Evolutionary conservation across 345 rosid genomes (phyloP), one percentile per base, ranked within the genome.

Genomic region (Luvunga scandens): DNA sequence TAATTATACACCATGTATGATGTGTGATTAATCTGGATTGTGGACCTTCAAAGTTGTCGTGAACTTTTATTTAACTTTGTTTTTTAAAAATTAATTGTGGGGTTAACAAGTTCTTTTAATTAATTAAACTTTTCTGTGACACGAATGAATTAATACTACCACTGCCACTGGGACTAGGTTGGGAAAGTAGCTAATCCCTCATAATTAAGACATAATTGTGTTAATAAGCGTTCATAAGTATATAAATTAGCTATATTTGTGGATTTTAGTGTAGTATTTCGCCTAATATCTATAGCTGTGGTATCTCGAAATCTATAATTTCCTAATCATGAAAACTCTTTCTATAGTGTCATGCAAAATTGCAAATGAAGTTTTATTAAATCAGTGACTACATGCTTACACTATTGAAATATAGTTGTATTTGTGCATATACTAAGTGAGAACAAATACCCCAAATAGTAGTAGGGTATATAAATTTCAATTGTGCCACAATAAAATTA

Each of bases 21-120:
- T 28, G 30, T 42, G 80, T 79, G 81, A 81, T 81, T 72, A 67
- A 82, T 83, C 75, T 57, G n/a, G 61, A 83, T 65, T 68, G 24
- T 81, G 75, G 68, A 70, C 82, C 84, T 83, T 82, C 73, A 69
- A 85, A 78, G 80, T 71, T 74, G 80, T 36, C 72, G 36, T 77
- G 56, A 71, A 55, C 80, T 81, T 82, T 80, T 71, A 33, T 71
- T 55, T 79, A 63, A 30, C 75, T 7, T 36, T 66, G 21, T 79
- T 19, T 28, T 39, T 50, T 64, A 28, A 39, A 28, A 73, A 13
- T 48, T 53, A 21, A 4, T 56, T 60, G 73, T 69, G 78, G 79
- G 70, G 68, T 72, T 81, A 65, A 73, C 76, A 76, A 62, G 75
- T 77, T 50, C 75, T 48, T 1, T 33, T 65, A 30, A 42, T 77